Percentiles rank a stretch among this genome's conserved stretches.
These are phyloP conservation scores for Cladosporium cucumerinum DNA, from an alignment of 2,329 filamentous ascomycete genomes.

Conservation along the genomic window DNA sequence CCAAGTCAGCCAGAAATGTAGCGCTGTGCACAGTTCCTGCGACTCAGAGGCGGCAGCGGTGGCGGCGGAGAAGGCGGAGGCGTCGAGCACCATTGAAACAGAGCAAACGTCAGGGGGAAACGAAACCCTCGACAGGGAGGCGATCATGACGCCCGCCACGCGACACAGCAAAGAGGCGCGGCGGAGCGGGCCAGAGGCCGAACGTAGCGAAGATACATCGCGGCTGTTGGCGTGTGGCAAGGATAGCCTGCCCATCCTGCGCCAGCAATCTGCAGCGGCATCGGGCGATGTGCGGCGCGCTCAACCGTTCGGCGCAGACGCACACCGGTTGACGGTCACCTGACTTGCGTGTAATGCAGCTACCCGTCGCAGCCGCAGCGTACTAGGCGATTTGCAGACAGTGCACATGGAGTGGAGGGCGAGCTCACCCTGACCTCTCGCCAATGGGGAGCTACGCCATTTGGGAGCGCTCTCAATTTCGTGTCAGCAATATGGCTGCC, in stretches of 20 bases:
- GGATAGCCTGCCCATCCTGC: conserved; percentile 4
- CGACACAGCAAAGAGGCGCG: conserved; percentile 9
- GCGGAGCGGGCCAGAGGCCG: conserved; percentile 11
- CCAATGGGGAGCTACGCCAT: conserved; percentile 2
- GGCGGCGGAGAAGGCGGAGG: neutral
- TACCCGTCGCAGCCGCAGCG: conserved; percentile 7
- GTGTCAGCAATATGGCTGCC: conserved; percentile 5
- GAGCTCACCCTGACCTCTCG: conserved; percentile 8
- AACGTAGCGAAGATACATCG: conserved; percentile 5
- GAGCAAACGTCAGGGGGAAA: neutral
- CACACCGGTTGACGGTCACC: conserved; percentile 15
- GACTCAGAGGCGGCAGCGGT: neutral
- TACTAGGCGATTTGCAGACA: conserved; percentile 10
- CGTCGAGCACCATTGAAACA: neutral
- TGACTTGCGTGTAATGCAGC: conserved; percentile 13
- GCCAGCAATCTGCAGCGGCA: conserved; percentile 12
- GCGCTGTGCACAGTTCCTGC: neutral
- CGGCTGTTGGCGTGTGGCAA: conserved; percentile 3
- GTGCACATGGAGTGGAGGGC: conserved; percentile 5
- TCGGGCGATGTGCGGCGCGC: conserved; percentile 7
- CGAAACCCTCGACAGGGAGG: neutral
- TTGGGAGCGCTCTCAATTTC: neutral
- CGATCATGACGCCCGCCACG: conserved; percentile 9
- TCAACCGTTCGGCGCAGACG: conserved; percentile 3
- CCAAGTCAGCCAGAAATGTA: neutral